Percentiles rank a stretch among this genome's conserved stretches.
Evolutionary conservation across 306 rosid genomes (phyloP).

Genomic region (Albizia julibrissin): DNA sequence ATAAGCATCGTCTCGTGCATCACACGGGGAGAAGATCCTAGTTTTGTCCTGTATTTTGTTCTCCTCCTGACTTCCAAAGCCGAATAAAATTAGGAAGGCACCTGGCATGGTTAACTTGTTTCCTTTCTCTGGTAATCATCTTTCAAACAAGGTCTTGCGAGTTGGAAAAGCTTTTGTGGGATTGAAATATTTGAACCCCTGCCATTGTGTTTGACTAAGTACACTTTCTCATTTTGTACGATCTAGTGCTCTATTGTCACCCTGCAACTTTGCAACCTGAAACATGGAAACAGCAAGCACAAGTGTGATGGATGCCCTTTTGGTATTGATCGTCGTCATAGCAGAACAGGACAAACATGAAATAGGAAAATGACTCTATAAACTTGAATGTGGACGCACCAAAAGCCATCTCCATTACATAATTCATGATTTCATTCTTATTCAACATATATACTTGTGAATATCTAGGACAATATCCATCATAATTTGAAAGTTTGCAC

Average conservation of each 20-base stretch:
- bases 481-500: constrained; percentile 4
- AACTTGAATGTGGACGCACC: constrained; percentile 10
- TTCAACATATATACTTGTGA: neutral
- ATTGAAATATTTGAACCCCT: neutral
- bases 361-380: neutral
- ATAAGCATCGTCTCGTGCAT: too few relatives aligned
- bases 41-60: too few relatives aligned
- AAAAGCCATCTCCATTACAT: constrained; percentile 20
- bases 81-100: too few relatives aligned
- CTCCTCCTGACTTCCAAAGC: too few relatives aligned
- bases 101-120: too few relatives aligned
- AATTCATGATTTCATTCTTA: neutral
- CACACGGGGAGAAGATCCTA: too few relatives aligned
- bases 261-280: constrained; percentile 85
- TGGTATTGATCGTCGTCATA: constrained; percentile 28
- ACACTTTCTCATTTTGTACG: constrained; percentile 19
- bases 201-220: too few relatives aligned
- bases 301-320: constrained; percentile 11
- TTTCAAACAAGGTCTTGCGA: too few relatives aligned
- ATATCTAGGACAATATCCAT: neutral
- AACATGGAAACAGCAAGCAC: constrained; percentile 27
- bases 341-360: constrained; percentile 16
- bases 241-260: constrained; percentile 79
- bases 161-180: too few relatives aligned
- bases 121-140: too few relatives aligned